Evolutionary conservation across 2,329 filamentous ascomycete species (phyloP).

Genomic region (Aspergillus ibericus): DNA sequence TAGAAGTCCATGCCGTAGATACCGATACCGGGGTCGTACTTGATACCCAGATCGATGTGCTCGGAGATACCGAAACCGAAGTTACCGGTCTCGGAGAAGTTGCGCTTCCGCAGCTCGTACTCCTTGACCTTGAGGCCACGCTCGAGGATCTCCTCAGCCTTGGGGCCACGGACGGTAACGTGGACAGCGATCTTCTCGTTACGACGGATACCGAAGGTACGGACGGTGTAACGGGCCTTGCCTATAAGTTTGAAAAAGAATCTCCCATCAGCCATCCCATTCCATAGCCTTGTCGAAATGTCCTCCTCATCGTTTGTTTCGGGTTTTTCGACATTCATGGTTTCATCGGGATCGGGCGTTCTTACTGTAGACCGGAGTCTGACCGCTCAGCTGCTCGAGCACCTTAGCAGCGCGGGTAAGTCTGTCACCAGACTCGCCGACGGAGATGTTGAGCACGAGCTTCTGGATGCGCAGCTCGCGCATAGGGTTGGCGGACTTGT

Average conservation of each 20-base stretch:
- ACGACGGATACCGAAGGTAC: conserved; percentile 99
- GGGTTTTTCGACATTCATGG: background rate
- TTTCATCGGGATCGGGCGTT: conserved; percentile 36
- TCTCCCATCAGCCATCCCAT: conserved; percentile 19
- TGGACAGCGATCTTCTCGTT: conserved; percentile 99
- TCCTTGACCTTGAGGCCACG: conserved; percentile 99
- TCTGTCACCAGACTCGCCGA: conserved; percentile 99
- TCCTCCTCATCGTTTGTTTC: background rate
- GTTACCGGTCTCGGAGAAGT: conserved; percentile 99
- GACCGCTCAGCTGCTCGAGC: conserved; percentile 98
- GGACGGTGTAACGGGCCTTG: conserved; percentile 99
- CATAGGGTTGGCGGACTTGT: conserved; percentile 96
- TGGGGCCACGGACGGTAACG: conserved; percentile 98
- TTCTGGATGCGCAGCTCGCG: conserved; percentile 99
- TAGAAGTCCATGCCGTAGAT: conserved; percentile 99
- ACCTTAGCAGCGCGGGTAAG: conserved; percentile 99
- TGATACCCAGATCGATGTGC: conserved; percentile 99
- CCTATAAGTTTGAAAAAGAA: conserved; percentile 52
- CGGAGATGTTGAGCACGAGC: conserved; percentile 99
- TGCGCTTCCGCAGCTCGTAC: conserved; percentile 98
- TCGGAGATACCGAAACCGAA: conserved; percentile 99
- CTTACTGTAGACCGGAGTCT: conserved; percentile 98
- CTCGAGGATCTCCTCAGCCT: conserved; percentile 99
- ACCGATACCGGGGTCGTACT: conserved; percentile 97
- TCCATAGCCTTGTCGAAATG: background rate